Conservation (phyloP, 148 eudicot species). For the Cornus kousa region DNA sequence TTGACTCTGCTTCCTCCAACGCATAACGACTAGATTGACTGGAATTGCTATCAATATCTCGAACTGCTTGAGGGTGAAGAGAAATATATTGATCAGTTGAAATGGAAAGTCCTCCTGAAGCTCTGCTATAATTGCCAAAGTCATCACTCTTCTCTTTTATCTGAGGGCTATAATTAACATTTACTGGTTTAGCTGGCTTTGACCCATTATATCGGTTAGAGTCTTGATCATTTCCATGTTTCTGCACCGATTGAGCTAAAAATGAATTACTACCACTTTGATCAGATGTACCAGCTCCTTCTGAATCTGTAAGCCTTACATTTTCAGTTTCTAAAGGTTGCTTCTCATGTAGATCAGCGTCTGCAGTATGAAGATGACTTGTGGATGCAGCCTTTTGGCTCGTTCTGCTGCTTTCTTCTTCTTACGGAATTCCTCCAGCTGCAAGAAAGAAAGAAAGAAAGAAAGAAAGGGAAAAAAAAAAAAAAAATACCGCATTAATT, state of each 20-base stretch:
- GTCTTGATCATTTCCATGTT: conserved; percentile 33
- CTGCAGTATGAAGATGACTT: conserved; percentile 32
- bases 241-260: conserved; percentile 28
- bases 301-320: conserved; percentile 27
- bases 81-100: conserved; percentile 20
- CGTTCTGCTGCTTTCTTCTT: conserved; percentile 77
- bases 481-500: conserved; percentile 6
- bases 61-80: conserved; percentile 8
- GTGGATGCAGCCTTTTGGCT: conserved; percentile 52
- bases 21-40: conserved; percentile 32
- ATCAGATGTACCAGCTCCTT: conserved; percentile 37
- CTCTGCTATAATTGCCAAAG: conserved; percentile 22
- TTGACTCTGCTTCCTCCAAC: conserved; percentile 25
- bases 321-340: conserved; percentile 44
- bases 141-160: conserved; percentile 21
- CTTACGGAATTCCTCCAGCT: conserved; percentile 94
- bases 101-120: conserved; percentile 27
- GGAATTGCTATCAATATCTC: conserved; percentile 22
- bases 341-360: conserved; percentile 29
- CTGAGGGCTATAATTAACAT: conserved; percentile 12
- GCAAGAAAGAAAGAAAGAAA: conserved; percentile 13
- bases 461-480: neutral
- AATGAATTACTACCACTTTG: conserved; percentile 25
- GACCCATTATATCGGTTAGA: conserved; percentile 20
- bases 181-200: conserved; percentile 18